Evolutionary conservation across 83 land plant species (phyloP).

Genomic region (Isoetes engelmannii): DNA sequence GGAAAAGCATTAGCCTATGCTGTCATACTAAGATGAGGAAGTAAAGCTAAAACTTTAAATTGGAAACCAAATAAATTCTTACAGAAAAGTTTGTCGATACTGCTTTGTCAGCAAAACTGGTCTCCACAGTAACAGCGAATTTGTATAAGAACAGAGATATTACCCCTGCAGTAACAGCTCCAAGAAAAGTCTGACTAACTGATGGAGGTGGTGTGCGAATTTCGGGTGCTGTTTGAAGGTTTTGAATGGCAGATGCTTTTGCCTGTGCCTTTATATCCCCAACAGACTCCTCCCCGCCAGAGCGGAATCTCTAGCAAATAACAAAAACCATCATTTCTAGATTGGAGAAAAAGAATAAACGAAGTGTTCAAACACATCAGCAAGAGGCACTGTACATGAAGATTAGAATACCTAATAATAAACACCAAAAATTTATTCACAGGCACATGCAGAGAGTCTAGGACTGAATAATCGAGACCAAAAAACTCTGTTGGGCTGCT

Average conservation of each 20-base stretch:
- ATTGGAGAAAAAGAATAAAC: too few relatives aligned
- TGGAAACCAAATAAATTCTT: not conserved
- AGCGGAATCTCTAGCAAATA: slow-evolving; percentile 17
- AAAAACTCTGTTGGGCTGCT: not conserved
- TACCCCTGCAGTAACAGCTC: slow-evolving; percentile 27
- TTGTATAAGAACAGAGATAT: slow-evolving; percentile 29
- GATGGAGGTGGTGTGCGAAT: slow-evolving; percentile 14
- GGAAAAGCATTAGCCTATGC: too few relatives aligned
- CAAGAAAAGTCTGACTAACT: slow-evolving; percentile 20
- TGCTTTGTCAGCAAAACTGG: slow-evolving; percentile 23
- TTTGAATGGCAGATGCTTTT: slow-evolving; percentile 7
- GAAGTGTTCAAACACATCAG: too few relatives aligned
- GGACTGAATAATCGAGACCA: too few relatives aligned
- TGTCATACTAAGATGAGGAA: too few relatives aligned
- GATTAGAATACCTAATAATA: too few relatives aligned
- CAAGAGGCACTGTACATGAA: too few relatives aligned
- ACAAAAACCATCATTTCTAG: too few relatives aligned
- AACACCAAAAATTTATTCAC: too few relatives aligned
- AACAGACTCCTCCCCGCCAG: slow-evolving; percentile 15
- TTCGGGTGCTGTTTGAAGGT: slow-evolving; percentile 8
- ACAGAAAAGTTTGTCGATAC: slow-evolving; percentile 27
- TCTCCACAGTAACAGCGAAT: slow-evolving; percentile 26
- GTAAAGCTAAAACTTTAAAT: too few relatives aligned
- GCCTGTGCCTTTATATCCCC: not conserved
- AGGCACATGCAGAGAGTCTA: too few relatives aligned